A percentile compares a stretch with the other conserved stretches of the same genome.
These are phyloP conservation scores for Phytophthora fragariae DNA, from an alignment of 352 stramenopile species.

Conservation along the genomic window DNA sequence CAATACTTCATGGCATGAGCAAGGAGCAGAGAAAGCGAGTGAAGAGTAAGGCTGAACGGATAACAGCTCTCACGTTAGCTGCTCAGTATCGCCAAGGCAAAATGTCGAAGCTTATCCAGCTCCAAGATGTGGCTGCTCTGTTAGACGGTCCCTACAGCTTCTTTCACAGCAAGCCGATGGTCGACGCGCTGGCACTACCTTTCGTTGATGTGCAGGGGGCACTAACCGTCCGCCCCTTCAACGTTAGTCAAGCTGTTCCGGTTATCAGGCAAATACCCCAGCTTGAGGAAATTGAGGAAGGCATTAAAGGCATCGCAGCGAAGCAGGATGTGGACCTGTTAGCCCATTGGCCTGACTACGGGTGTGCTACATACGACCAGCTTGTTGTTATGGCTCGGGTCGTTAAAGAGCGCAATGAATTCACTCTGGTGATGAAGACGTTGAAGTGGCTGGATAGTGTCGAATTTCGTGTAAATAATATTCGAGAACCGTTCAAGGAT, in stretches of 20 bases:
- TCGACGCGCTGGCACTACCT: background rate
- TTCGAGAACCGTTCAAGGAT: no score
- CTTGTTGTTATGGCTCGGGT: no score
- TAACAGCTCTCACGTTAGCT: background rate
- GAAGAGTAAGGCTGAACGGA: background rate
- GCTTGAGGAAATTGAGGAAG: background rate
- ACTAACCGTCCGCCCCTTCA: background rate
- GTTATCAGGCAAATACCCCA: background rate
- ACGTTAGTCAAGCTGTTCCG: background rate
- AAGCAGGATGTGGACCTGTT: background rate
- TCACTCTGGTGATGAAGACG: no score
- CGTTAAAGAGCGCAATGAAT: no score
- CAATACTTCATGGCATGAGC: background rate
- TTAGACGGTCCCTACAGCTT: background rate
- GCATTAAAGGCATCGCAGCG: background rate
- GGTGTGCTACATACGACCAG: no score
- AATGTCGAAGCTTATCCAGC: background rate
- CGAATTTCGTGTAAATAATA: no score
- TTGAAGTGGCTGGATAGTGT: no score
- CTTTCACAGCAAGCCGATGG: background rate
- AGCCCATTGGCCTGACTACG: no score
- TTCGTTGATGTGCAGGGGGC: background rate
- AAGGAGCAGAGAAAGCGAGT: background rate
- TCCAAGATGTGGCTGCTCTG: background rate
- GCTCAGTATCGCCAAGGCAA: background rate